Evolutionary conservation across 257 asterid genomes (phyloP), one percentile per base, ranked within the genome.

Genomic region (Cruciata laevipes): DNA sequence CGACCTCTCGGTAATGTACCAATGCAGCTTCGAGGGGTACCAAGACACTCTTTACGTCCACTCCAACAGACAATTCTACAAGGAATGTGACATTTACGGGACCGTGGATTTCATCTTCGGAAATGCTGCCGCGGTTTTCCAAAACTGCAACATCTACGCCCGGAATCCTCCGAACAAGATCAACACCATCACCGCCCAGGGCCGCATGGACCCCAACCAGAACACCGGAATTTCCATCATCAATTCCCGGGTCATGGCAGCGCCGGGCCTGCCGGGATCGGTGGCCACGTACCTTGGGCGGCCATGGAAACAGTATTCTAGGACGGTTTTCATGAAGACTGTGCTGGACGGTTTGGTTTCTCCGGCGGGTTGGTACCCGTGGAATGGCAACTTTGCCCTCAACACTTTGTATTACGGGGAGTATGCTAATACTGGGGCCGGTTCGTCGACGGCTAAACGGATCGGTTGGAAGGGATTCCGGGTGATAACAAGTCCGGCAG

Each of bases 31-130:
- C 57, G 97, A 89, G 62, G 97, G 98, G 0, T 90, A 88, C 63
- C 98, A 93, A 73, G 98, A 93, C 74, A 93, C 98, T 0, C 85
- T 92, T 6, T 93, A 89, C 67, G 90, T 73, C 42, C 89, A 83
- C 44, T 82, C 95, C 0, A 67, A 83, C 2, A 71, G 94, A 4
- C 97, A 93, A 69, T 89, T 93, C 77, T 93, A 85, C 61, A 64
- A 85, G 31, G 82, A 86, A 12, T 93, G 98, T 69, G 85, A 87
- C 68, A 77, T 93, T 37, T 87, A 87, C 44, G 98, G 97, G 7
- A 93, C 98, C 0, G 90, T 89, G 0, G 98, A 93, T 76, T 93
- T 89, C 74, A 87, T 93, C 7, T 89, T 93, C 21, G 97, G 98
- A 40, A 86, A 89, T 70, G 95, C 95, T 0, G 95, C 98, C 1